phyloP scores from a whole-genome alignment of 2,329 filamentous ascomycete genomes.

The Paracamarosporium sp. region DNA sequence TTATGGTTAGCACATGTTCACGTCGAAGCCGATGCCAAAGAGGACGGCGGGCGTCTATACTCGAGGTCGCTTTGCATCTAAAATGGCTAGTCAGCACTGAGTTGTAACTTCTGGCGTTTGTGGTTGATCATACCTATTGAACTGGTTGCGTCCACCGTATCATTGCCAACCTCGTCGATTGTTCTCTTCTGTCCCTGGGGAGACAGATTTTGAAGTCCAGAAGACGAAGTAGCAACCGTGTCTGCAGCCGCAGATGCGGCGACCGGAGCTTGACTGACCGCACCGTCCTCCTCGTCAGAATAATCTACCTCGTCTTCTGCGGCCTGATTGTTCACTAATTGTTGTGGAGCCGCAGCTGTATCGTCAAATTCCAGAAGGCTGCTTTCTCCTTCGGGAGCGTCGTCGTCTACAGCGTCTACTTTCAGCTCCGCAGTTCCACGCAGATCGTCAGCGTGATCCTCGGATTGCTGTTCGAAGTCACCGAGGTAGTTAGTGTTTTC shows the following conservation, averaged over 20 bases:
- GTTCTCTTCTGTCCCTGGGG: conserved; percentile 42
- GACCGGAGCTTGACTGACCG: conserved; percentile 28
- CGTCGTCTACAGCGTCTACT: conserved; percentile 14
- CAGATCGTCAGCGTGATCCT: conserved; percentile 22
- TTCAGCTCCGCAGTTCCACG: conserved; percentile 15
- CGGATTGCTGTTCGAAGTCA: conserved; percentile 25
- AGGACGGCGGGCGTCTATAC: conserved; percentile 34
- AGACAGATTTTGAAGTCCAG: conserved; percentile 27
- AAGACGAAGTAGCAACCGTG: conserved; percentile 31
- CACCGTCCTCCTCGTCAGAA: conserved; percentile 34
- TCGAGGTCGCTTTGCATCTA: conserved; percentile 41
- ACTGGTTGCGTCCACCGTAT: conserved; percentile 31
- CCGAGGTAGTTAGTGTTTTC: conserved; percentile 33
- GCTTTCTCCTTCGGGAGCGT: conserved; percentile 18
- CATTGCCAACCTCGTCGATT: conserved; percentile 40
- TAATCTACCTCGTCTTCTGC: conserved; percentile 16
- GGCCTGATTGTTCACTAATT: not conserved
- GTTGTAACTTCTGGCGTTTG: conserved; percentile 2
- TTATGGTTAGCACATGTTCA: conserved; percentile 28
- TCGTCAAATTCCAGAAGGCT: conserved; percentile 29
- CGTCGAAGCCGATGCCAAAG: conserved; percentile 9
- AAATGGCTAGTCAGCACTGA: conserved; percentile 13
- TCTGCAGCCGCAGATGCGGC: conserved; percentile 36
- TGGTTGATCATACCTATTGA: conserved; percentile 30
- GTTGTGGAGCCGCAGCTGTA: conserved; percentile 5